Evolutionary conservation across 176 grass and related monocot genomes (phyloP).

Genomic region (Aechmea fasciata): DNA sequence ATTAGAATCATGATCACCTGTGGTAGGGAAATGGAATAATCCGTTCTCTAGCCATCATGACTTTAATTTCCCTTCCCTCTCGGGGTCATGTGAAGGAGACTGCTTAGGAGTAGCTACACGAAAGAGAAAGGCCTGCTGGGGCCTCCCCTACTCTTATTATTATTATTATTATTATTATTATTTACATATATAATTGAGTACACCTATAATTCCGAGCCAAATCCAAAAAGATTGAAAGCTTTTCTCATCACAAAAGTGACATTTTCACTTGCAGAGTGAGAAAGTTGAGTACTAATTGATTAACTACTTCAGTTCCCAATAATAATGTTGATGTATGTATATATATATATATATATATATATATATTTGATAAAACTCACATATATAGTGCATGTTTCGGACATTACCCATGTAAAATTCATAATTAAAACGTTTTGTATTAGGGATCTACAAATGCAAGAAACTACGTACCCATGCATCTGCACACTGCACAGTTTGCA

Average conservation of each 20-base stretch:
- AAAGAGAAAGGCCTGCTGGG: neutral
- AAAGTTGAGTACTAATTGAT: neutral
- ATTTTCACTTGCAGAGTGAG: too few relatives aligned
- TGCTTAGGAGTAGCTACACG: conserved; percentile 9
- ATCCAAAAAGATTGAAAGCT: conserved; percentile 53
- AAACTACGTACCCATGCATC: too few relatives aligned
- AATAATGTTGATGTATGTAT: too few relatives aligned
- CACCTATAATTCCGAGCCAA: conserved; percentile 45
- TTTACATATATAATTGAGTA: conserved; percentile 13
- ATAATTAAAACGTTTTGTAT: too few relatives aligned
- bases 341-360: too few relatives aligned
- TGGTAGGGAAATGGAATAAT: conserved; percentile 70
- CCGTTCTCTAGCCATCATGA: conserved; percentile 68
- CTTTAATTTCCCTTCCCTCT: conserved; percentile 4
- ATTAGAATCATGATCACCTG: conserved; percentile 52
- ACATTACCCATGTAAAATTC: too few relatives aligned
- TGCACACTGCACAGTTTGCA: too few relatives aligned
- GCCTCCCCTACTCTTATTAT: neutral
- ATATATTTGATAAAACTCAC: too few relatives aligned
- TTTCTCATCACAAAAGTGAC: conserved; percentile 36
- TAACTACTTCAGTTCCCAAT: too few relatives aligned
- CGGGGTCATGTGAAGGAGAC: conserved; percentile 27
- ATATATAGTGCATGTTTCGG: too few relatives aligned
- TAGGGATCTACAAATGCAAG: too few relatives aligned
- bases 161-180: conserved; percentile 6